Base-by-base conservation (phyloP, 139 green algal species). In the Chlamydomonas sphaeroides region DNA sequence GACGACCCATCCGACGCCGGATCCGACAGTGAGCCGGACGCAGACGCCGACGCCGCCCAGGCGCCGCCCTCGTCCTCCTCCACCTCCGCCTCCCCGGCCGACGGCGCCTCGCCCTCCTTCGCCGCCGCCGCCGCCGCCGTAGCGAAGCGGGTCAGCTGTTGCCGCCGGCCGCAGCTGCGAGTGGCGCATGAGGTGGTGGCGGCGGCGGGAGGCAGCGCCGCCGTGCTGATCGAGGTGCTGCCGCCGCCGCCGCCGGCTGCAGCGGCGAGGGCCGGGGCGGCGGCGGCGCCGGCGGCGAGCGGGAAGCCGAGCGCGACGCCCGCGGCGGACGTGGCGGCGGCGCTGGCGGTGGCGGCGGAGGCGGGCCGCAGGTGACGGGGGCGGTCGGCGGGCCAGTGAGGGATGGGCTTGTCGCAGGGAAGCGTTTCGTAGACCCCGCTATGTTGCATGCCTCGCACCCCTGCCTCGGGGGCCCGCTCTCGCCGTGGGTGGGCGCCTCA, bases 161-260 rank as follows among this genome's bases (percentile, higher is more conserved):
- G 49, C 59, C 33, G 39, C 41, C 42, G 70, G 39, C 74, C 74
- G 1, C 59, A 28, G 41, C 59, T 80, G 74, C 74, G 74, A 21
- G 59, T 70, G 41, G 59, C 70, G 41, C 74, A 80, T 39, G 77
- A 75, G n/a, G 61, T 65, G 11, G 45, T 74, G 5, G 61, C 35
- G 2, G 26, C 48, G 17, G 28, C 17, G 5, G 53, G 74, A 1
- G 42, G 39, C 3, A 38, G 41, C 20, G 39, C 71, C 23, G 72
- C 83, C 25, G 38, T 69, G 25, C 67, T 78, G 69, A 45, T 67
- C 25, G 30, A 78, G 66, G 67, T 69, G 30, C 30, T 66, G 41
- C 32, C 36, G 56, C 39, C 35, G 25, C 18, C 45, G 57, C n/a
- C 59, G 59, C 41, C 79, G 35, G 25, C 36, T 10, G 33, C 36